These are phyloP conservation scores for Alternaria viburni DNA, from an alignment of 2,329 filamentous ascomycete species.

Conservation along the genomic window DNA sequence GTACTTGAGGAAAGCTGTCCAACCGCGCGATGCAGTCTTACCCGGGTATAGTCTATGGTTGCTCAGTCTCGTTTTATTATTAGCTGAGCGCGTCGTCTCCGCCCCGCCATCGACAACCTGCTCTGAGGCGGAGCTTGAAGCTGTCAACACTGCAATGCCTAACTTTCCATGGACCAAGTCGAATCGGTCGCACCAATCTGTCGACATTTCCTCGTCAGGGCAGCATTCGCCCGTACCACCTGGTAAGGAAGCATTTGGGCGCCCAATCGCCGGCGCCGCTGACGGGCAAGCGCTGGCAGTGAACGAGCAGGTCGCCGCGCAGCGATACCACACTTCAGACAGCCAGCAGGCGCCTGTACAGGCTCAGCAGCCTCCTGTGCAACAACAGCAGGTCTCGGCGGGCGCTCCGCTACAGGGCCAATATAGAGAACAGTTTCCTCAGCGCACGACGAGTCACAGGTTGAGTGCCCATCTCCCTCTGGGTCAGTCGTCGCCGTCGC, in stretches of 20 bases:
- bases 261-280: conserved; percentile 40
- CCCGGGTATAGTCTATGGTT: conserved; percentile 26
- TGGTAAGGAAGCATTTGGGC: conserved; percentile 36
- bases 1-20: conserved; percentile 27
- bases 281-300: conserved; percentile 43
- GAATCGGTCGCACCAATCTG: conserved; percentile 48
- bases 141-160: conserved; percentile 44
- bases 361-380: conserved; percentile 23
- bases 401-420: conserved; percentile 19
- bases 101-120: conserved; percentile 30
- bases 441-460: conserved; percentile 41
- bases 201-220: conserved; percentile 41
- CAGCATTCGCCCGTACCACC: conserved; percentile 44
- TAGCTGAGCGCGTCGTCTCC: conserved; percentile 36
- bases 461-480: conserved; percentile 35
- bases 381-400: conserved; percentile 14
- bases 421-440: conserved; percentile 33
- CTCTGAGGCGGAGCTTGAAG: conserved; percentile 27
- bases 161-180: conserved; percentile 47
- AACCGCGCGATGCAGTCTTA: conserved; percentile 26
- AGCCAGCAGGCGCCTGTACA: conserved; percentile 28
- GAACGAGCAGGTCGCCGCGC: conserved; percentile 39
- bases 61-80: conserved; percentile 41
- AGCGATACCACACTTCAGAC: conserved; percentile 33
- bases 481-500: conserved; percentile 28